Conservation (phyloP, 179 eudicot genomes). For the Camellia oleifera region DNA sequence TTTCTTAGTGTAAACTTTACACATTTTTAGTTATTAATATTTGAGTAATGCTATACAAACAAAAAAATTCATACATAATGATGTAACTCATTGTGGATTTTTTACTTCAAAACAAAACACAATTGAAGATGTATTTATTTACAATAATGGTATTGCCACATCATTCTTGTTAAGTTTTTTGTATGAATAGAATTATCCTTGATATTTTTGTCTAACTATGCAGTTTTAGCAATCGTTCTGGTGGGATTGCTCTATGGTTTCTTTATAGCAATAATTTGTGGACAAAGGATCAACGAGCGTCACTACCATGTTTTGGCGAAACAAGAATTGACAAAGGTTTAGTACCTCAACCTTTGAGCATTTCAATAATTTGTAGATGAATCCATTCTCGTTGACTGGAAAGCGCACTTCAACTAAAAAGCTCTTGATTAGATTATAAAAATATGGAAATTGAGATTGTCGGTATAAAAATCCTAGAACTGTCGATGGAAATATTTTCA, state of each 20-base stretch:
- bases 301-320: conserved; percentile 98
- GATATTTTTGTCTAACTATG: conserved; percentile 17
- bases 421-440: neutral
- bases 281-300: conserved; percentile 93
- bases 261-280: conserved; percentile 97
- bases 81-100: no score
- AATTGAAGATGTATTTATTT: no score
- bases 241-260: conserved; percentile 99
- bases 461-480: neutral
- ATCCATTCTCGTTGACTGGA: neutral
- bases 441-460: neutral
- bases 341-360: neutral
- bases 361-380: neutral
- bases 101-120: no score
- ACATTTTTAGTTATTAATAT: neutral
- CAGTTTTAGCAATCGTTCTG: conserved; percentile 86
- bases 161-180: no score
- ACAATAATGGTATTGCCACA: no score
- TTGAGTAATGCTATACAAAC: no score
- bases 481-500: neutral
- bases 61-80: no score
- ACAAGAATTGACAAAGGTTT: conserved; percentile 96
- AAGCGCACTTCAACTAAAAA: neutral
- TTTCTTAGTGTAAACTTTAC: neutral
- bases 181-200: neutral